Evolutionary conservation across 2,329 filamentous ascomycete genomes (phyloP).

Genomic region (Aspergillus unguis): DNA sequence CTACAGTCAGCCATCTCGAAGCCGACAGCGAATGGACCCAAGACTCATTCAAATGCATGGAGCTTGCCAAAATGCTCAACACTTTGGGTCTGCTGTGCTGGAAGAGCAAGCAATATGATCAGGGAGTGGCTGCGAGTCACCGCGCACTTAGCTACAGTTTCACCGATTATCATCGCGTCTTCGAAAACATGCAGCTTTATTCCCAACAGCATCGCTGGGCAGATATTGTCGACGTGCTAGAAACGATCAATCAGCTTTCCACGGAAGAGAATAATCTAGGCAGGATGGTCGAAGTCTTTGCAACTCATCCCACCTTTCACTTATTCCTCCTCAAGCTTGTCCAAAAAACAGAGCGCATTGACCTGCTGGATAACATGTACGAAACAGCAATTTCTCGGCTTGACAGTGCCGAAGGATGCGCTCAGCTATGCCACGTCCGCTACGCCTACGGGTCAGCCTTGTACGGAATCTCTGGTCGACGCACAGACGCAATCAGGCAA

Average conservation of each 20-base stretch:
- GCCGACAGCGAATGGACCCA: not conserved
- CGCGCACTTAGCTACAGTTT: not conserved
- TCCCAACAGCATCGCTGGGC: not conserved
- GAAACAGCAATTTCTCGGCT: not conserved
- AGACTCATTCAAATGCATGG: not conserved
- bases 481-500: conserved; percentile 1
- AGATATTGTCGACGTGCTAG: not conserved
- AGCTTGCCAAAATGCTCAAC: not conserved
- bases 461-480: not conserved
- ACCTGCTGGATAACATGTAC: not conserved
- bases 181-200: not conserved
- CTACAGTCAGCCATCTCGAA: not conserved
- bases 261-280: conserved; percentile 1
- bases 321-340: not conserved
- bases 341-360: not conserved
- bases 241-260: not conserved
- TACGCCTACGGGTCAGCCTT: not conserved
- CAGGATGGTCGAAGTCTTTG: not conserved
- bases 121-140: not conserved
- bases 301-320: not conserved
- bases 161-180: not conserved
- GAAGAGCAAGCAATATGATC: not conserved
- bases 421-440: not conserved
- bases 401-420: not conserved
- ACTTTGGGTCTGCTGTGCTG: not conserved